These are phyloP conservation scores for Boeremia exigua DNA, from an alignment of 2,329 filamentous ascomycete genomes.

Conservation along the genomic window DNA sequence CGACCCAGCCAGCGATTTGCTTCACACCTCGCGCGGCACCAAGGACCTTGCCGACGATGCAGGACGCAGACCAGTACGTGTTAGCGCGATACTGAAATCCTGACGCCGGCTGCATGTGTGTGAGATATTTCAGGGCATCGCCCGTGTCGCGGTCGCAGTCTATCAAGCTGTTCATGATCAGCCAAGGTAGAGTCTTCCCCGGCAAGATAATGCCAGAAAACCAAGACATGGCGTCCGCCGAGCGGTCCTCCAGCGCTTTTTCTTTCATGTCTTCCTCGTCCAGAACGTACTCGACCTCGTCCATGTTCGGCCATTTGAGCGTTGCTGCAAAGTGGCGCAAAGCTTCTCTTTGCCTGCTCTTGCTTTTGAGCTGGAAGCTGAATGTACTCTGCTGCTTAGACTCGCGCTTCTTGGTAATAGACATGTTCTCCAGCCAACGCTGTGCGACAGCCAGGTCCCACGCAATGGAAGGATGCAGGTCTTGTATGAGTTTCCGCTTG, in stretches of 20 bases:
- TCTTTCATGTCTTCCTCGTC: conserved; percentile 61
- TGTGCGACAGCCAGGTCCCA: conserved; percentile 77
- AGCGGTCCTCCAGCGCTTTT: conserved; percentile 62
- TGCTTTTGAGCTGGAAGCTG: conserved; percentile 68
- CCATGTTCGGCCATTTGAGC: conserved; percentile 79
- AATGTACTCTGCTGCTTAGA: conserved; percentile 56
- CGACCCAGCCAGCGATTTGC: conserved; percentile 75
- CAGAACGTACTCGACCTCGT: conserved; percentile 67
- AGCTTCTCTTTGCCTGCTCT: conserved; percentile 71
- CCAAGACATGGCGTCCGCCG: conserved; percentile 77
- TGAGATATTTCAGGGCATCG: conserved; percentile 69
- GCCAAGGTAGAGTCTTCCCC: conserved; percentile 72
- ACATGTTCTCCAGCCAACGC: conserved; percentile 74
- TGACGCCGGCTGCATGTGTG: conserved; percentile 70
- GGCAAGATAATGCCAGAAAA: conserved; percentile 77
- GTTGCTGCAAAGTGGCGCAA: conserved; percentile 71
- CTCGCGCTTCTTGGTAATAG: conserved; percentile 65
- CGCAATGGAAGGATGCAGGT: conserved; percentile 72
- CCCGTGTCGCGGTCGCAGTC: conserved; percentile 75
- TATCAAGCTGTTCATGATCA: conserved; percentile 79
- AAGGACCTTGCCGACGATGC: conserved; percentile 77
- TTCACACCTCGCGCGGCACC: conserved; percentile 70
- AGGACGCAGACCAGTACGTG: conserved; percentile 77
- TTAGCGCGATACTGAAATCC: conserved; percentile 80
- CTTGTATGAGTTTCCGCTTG: conserved; percentile 67